Evolutionary conservation across 176 grass and related monocot species (phyloP), one percentile per base, ranked within the genome.

Genomic region (Tillandsia leiboldiana): DNA sequence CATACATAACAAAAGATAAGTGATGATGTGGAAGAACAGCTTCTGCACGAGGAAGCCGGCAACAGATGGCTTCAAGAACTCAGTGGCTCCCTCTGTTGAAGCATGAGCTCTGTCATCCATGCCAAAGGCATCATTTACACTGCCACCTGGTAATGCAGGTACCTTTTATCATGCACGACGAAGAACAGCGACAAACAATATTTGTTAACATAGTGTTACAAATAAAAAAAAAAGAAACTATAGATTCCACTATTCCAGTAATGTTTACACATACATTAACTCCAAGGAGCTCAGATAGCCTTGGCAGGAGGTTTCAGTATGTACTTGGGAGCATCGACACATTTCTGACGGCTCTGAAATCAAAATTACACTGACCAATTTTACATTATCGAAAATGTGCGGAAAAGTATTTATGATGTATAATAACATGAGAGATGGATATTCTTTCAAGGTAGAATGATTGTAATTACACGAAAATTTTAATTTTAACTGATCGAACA

Each of bases 41-140:
- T 92, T 97, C 86, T 97, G 93, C 93, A 97, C 92, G 56, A 97
- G 93, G 84, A 97, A 97, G 9, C 93, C 93, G 80, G 93, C 89
- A 83, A 97, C 93, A 66, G 89, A 57, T 53, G 89, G 93, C 81
- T 76, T 97, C 70, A 97, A 67, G 81, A 79, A 97, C 74, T 92
- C 92, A 59, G 93, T 79, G 64, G 92, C 86, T 24, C 93, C 93
- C 89, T 97, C 84, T 0, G 86, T 92, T 29, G 88, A 92, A 76
- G 93, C 89, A 76, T 97, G 89, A 33, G 93, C 86, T 71, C 93
- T 92, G 68, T 97, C 89, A 1, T 89, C 93, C 23, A 81, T 87
- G 64, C 89, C 86, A 0, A 97, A 97, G 48, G 93, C 89, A n/a
- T 97, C 93, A 68, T 97, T 97, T 51, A 97, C 93, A 76, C 89